Conservation (phyloP, 129 eudicot species). For the Pulicaria dysenterica region DNA sequence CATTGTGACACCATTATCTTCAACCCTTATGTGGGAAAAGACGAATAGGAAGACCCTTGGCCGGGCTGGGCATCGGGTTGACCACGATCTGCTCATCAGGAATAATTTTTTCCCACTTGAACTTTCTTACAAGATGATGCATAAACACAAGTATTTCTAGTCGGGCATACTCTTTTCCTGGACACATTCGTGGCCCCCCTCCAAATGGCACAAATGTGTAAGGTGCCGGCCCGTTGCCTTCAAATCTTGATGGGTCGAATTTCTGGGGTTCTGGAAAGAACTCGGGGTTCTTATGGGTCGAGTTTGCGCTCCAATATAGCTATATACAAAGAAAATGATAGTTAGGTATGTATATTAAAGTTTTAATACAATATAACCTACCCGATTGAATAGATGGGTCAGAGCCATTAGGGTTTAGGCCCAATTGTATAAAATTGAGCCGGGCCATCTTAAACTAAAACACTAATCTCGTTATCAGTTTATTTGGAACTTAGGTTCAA, state of each 20-base stretch:
- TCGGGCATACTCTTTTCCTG: conserved; percentile 85
- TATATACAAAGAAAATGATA: conserved; percentile 13
- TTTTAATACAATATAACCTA: no score
- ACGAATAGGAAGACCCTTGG: conserved; percentile 74
- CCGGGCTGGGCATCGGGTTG: conserved; percentile 78
- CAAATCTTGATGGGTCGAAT: conserved; percentile 71
- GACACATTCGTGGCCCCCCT: conserved; percentile 95
- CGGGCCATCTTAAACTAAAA: no score
- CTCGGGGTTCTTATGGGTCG: conserved; percentile 69
- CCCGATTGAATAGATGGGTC: no score
- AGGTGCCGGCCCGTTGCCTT: conserved; percentile 66
- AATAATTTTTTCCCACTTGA: conserved; percentile 66
- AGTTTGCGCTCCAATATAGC: conserved; percentile 79
- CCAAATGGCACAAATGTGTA: conserved; percentile 84
- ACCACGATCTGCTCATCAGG: conserved; percentile 71
- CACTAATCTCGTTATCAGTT: no score
- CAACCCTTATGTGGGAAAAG: conserved; percentile 54
- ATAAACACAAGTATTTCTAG: conserved; percentile 76
- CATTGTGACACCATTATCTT: conserved; percentile 5
- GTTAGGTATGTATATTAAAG: no score
- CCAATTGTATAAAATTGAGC: no score
- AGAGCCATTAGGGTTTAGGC: no score
- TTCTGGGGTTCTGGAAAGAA: conserved; percentile 58
- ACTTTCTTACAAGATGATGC: conserved; percentile 71
- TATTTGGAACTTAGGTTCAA: no score